phyloP scores from a whole-genome alignment of 371 early-diverging fungal species.

The Gilbertella persicaria region DNA sequence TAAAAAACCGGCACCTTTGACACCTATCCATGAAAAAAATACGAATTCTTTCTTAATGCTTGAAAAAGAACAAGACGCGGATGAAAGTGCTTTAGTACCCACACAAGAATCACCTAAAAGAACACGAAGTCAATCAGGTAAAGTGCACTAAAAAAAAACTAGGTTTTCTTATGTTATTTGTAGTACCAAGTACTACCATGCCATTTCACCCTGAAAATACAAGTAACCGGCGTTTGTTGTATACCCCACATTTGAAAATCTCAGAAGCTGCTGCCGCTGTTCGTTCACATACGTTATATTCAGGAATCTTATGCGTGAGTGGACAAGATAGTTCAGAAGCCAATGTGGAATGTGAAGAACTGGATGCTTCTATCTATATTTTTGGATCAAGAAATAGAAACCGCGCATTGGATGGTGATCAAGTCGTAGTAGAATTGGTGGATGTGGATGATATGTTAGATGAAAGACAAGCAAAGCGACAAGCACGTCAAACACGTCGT shows the following conservation, averaged over 20 bases:
- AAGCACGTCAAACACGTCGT: conserved; percentile 26
- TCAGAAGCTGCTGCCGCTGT: conserved; percentile 29
- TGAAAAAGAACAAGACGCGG: conserved; percentile 8
- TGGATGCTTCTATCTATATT: conserved; percentile 54
- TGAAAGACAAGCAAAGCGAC: conserved; percentile 32
- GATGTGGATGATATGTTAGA: conserved; percentile 50
- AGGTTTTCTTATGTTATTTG: background rate
- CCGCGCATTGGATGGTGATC: conserved; percentile 75
- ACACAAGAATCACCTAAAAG: conserved; percentile 10
- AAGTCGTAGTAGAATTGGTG: conserved; percentile 66
- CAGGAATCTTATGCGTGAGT: conserved; percentile 35
- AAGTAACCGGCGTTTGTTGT: conserved; percentile 20
- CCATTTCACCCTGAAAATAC: background rate
- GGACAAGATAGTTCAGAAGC: conserved; percentile 56
- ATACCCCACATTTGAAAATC: conserved; percentile 25
- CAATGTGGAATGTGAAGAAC: conserved; percentile 59
- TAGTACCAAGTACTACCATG: conserved; percentile 11
- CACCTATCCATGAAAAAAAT: background rate
- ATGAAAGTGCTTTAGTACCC: background rate
- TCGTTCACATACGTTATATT: conserved; percentile 24
- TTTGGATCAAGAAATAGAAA: conserved; percentile 69
- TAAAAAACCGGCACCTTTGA: background rate
- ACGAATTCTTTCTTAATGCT: conserved; percentile 15
- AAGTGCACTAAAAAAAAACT: background rate
- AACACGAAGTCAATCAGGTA: conserved; percentile 29